Conservation (phyloP, 2,329 filamentous ascomycete species). For the Pseudocercospora fuligena region DNA sequence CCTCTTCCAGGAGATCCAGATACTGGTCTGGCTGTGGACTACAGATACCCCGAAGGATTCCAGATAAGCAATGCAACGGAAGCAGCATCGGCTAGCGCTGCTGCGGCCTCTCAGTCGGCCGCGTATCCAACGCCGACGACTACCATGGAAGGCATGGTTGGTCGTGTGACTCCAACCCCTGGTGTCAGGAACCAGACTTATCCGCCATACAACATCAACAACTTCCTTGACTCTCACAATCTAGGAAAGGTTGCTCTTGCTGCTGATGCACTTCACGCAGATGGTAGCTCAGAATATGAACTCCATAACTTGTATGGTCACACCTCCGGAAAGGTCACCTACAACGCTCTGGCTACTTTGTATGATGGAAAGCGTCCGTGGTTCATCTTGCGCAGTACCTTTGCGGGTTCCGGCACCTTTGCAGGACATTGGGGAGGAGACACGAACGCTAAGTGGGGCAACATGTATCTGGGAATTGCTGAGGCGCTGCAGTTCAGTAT, state of each 20-base stretch:
- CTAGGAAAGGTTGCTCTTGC: conserved; percentile 32
- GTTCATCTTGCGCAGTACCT: conserved; percentile 35
- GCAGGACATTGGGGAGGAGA: conserved; percentile 40
- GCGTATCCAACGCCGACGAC: conserved; percentile 26
- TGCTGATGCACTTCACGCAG: conserved; percentile 36
- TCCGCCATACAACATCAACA: conserved; percentile 34
- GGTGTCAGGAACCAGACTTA: conserved; percentile 33
- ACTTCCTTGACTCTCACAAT: conserved; percentile 33
- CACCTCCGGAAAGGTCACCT: conserved; percentile 34
- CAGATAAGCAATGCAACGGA: conserved; percentile 37
- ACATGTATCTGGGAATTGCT: conserved; percentile 39
- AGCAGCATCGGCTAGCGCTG: conserved; percentile 32
- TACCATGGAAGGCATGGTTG: conserved; percentile 13
- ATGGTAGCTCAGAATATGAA: conserved; percentile 36
- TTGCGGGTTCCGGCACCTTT: conserved; percentile 33
- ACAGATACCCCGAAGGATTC: conserved; percentile 36
- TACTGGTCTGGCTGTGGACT: conserved; percentile 24
- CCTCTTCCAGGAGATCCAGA: conserved; percentile 28
- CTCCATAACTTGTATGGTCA: conserved; percentile 39
- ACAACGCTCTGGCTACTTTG: conserved; percentile 33
- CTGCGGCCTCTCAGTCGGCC: conserved; percentile 27
- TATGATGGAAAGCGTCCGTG: conserved; percentile 36
- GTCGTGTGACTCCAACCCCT: conserved; percentile 29
- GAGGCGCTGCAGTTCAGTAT: conserved; percentile 37
- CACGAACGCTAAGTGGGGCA: conserved; percentile 35